Percentiles rank a stretch among this genome's conserved stretches.
Evolutionary conservation across 2,329 filamentous ascomycete species (phyloP).

Genomic region (Didymella glomerata): DNA sequence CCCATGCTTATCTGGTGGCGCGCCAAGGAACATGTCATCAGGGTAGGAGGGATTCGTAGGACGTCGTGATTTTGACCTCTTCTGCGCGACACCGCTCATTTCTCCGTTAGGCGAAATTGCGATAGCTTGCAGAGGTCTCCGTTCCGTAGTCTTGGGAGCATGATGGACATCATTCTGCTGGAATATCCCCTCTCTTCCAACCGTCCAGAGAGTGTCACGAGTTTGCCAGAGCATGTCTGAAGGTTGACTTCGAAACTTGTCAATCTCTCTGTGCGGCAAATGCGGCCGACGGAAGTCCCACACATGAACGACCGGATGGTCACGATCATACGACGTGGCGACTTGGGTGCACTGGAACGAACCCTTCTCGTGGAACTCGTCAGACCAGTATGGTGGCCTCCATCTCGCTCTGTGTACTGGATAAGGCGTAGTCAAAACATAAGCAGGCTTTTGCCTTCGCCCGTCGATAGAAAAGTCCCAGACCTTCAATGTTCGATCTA

Average conservation of each 20-base stretch:
- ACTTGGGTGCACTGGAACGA: constrained; percentile 69
- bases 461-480: constrained; percentile 69
- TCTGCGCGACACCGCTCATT: constrained; percentile 63
- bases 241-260: constrained; percentile 63
- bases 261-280: constrained; percentile 69
- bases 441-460: constrained; percentile 66
- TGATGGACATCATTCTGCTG: constrained; percentile 70
- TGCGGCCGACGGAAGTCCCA: constrained; percentile 71
- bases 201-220: constrained; percentile 70
- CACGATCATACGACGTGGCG: constrained; percentile 68
- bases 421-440: constrained; percentile 67
- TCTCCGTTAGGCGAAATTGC: constrained; percentile 67
- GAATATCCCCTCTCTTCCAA: constrained; percentile 68
- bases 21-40: constrained; percentile 50
- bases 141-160: constrained; percentile 65
- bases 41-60: constrained; percentile 53
- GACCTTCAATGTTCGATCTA: constrained; percentile 68
- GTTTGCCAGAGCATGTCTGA: constrained; percentile 71
- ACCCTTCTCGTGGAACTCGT: constrained; percentile 60
- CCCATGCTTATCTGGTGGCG: constrained; percentile 54
- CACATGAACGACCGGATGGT: constrained; percentile 67
- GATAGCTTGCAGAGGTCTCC: constrained; percentile 64
- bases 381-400: constrained; percentile 67
- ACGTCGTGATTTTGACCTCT: constrained; percentile 55
- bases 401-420: constrained; percentile 69